A percentile compares a stretch with the other conserved stretches of the same genome.
These are phyloP conservation scores for Wickerhamia fluorescens DNA, from an alignment of 805 yeast species.

Conservation along the genomic window DNA sequence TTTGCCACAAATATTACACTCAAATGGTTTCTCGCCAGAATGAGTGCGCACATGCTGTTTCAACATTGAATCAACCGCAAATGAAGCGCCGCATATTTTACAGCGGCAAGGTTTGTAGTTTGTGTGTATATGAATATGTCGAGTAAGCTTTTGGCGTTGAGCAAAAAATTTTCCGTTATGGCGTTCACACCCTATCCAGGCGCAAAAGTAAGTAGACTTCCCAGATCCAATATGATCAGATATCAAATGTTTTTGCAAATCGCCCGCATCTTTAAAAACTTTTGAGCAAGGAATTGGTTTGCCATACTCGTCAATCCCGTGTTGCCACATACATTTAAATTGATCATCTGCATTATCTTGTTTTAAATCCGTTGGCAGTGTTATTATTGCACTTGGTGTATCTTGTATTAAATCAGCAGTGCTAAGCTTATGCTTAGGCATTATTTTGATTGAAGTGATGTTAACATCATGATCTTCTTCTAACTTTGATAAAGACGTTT, in stretches of 20 bases:
- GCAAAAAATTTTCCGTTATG: slow-evolving; percentile 49
- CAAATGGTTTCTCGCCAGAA: slow-evolving; percentile 83
- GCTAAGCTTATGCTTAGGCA: slow-evolving; percentile 17
- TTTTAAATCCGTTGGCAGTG: slow-evolving; percentile 1
- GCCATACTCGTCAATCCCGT: slow-evolving; percentile 22
- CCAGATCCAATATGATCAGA: slow-evolving; percentile 69
- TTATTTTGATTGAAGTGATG: slow-evolving; percentile 28
- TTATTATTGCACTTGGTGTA: slow-evolving; percentile 3
- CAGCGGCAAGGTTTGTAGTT: slow-evolving; percentile 77
- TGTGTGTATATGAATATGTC: slow-evolving; percentile 89
- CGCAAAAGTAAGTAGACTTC: slow-evolving; percentile 59
- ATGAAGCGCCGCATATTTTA: slow-evolving; percentile 55
- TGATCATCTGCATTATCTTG: slow-evolving; percentile 13
- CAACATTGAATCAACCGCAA: slow-evolving; percentile 73
- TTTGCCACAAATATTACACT: slow-evolving; percentile 68
- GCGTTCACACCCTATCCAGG: slow-evolving; percentile 76
- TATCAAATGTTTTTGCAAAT: slow-evolving; percentile 65
- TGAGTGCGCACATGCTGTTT: slow-evolving; percentile 79
- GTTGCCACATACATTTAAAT: slow-evolving; percentile 42
- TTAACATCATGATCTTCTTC: slow-evolving; percentile 11
- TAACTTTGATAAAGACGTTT: background rate
- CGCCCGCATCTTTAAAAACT: slow-evolving; percentile 46
- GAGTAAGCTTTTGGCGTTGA: slow-evolving; percentile 77
- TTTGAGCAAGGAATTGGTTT: slow-evolving; percentile 40
- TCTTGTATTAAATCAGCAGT: background rate